Base-by-base conservation (phyloP, 75 land plant genomes). In the Adiantum capillusveneris region DNA sequence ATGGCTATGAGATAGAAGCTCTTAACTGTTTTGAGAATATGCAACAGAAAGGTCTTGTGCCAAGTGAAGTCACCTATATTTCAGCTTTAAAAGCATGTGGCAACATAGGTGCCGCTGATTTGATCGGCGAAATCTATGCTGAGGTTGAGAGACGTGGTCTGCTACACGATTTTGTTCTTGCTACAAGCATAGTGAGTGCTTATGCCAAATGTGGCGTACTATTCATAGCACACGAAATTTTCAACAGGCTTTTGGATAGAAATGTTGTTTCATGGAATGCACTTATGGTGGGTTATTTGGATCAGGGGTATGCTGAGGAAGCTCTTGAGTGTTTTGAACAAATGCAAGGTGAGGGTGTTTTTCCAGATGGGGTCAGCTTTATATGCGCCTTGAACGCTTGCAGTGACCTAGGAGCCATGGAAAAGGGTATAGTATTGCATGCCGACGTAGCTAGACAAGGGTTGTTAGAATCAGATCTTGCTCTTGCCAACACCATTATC, bases 1-100 rank as follows among this genome's bases (percentile, higher is more conserved):
- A 58, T 0, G 75, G 69, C 29, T 44, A 42, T 42, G 60, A 75
- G 34, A 44, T 55, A 22, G 80, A 84, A 65, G 86, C 86, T 58
- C 56, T 79, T 52, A 11, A 17, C 0, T 11, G 63, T 29, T 79
- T 58, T 50, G 55, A 56, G 18, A 42, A 48, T 41, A 84, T 84
- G 86, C 53, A 58, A 21, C 68, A 50, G 7, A 50, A 18, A 19
- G 80, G 71, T 16, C 26, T 73, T 22, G 31, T 45, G 20, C 80
- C 87, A 1, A 84, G 76, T 57, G 75, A 74, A 31, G 80, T 84
- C 12, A 69, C 77, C 54, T 42, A 73, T 25, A 77, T 80, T 20
- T 72, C 70, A 60, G 56, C 79, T 39, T 25, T 84, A 37, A 79
- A 79, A 14, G 75, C 78, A 26, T 84, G 81, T 66, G 79, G 65